Percentiles rank a stretch among this genome's conserved stretches.
Evolutionary conservation across 2,329 filamentous ascomycete genomes (phyloP).

Genomic region (Colletotrichum incanum): DNA sequence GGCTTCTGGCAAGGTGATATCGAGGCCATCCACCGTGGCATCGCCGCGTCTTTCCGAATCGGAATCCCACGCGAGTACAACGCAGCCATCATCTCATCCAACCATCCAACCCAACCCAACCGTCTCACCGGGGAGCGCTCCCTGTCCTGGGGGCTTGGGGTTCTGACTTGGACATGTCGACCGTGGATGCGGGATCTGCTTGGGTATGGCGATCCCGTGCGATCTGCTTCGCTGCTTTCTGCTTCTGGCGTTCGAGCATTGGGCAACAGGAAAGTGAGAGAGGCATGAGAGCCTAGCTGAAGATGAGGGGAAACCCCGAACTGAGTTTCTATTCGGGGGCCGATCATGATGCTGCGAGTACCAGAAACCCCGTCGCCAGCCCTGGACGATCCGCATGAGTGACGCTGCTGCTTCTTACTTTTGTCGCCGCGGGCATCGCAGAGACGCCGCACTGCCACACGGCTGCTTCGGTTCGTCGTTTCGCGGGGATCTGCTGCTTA

Average conservation of each 20-base stretch:
- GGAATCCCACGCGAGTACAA: slow-evolving; percentile 22
- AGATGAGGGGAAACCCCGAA: slow-evolving; percentile 41
- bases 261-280: slow-evolving; percentile 24
- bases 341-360: slow-evolving; percentile 35
- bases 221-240: slow-evolving; percentile 36
- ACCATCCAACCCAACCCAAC: not conserved
- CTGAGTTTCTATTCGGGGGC: slow-evolving; percentile 29
- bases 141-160: slow-evolving; percentile 13
- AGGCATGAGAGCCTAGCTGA: slow-evolving; percentile 17
- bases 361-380: slow-evolving; percentile 30
- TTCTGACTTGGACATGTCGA: slow-evolving; percentile 14
- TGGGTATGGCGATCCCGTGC: slow-evolving; percentile 39
- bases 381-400: slow-evolving; percentile 13
- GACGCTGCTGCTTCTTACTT: slow-evolving; percentile 9
- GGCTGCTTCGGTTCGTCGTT: slow-evolving; percentile 29
- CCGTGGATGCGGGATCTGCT: slow-evolving; percentile 30
- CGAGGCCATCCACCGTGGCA: not conserved
- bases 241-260: slow-evolving; percentile 30
- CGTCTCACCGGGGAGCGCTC: slow-evolving; percentile 20
- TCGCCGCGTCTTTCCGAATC: slow-evolving; percentile 2
- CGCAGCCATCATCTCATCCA: not conserved
- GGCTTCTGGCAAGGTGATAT: not conserved
- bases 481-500: slow-evolving; percentile 17
- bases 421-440: not conserved
- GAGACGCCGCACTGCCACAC: slow-evolving; percentile 20